Conservation (phyloP, 805 yeast genomes). For the Kodamaea sagamina region DNA sequence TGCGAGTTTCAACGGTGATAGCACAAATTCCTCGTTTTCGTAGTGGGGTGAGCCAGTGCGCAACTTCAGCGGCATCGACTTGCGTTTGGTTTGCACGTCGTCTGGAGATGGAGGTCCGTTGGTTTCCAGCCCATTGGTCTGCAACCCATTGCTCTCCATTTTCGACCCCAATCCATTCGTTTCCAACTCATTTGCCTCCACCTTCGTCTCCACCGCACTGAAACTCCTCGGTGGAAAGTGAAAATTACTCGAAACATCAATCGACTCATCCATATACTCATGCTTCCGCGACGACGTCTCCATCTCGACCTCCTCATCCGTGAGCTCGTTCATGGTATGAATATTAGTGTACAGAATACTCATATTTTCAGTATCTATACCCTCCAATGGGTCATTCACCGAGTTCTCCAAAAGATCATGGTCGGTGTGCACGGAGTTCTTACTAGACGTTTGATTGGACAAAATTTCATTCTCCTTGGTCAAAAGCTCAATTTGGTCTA, state of each 20-base stretch:
- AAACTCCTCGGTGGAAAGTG: conserved; percentile 36
- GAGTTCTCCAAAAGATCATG: conserved; percentile 13
- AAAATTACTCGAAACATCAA: conserved; percentile 26
- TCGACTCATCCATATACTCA: conserved; percentile 11
- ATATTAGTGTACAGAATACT: conserved; percentile 10
- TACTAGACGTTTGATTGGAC: conserved; percentile 14
- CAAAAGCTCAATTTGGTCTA: conserved; percentile 55
- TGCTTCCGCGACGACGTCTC: conserved; percentile 2
- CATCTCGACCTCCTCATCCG: conserved; percentile 17
- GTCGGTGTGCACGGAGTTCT: conserved; percentile 4
- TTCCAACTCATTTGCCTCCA: too few relatives aligned
- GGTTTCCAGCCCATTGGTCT: too few relatives aligned
- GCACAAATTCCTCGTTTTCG: conserved; percentile 37
- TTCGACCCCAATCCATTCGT: too few relatives aligned
- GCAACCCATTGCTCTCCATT: too few relatives aligned
- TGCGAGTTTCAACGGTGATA: conserved; percentile 44
- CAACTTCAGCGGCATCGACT: conserved; percentile 26
- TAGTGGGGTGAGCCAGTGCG: conserved; percentile 20
- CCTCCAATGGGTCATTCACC: conserved; percentile 15
- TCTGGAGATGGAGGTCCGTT: conserved; percentile 8
- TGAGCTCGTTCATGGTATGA: conserved; percentile 28
- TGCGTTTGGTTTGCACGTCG: conserved; percentile 5
- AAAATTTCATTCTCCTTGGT: conserved; percentile 35
- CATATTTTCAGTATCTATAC: conserved; percentile 16
- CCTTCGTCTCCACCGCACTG: too few relatives aligned